Evolutionary conservation across 441 rosid species (phyloP).

Genomic region (Populus tomentosa): DNA sequence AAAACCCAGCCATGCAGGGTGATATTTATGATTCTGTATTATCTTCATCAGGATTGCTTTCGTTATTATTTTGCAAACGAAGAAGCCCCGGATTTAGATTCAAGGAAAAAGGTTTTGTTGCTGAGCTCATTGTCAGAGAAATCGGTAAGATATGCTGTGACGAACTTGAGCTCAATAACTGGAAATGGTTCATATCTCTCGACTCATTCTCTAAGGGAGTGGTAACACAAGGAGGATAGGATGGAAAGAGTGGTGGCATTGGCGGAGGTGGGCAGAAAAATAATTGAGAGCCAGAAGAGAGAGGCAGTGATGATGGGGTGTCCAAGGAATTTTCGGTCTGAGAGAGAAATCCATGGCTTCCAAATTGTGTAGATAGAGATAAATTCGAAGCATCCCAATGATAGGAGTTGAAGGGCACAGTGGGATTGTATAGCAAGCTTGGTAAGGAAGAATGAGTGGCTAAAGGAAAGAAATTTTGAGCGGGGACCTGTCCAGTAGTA

Average conservation of each 20-base stretch:
- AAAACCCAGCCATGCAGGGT: neutral
- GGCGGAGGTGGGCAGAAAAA: conserved; percentile 55
- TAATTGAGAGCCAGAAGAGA: conserved; percentile 41
- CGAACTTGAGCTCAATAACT: conserved; percentile 43
- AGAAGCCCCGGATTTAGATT: conserved; percentile 35
- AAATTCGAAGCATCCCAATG: conserved; percentile 66
- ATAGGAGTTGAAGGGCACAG: conserved; percentile 39
- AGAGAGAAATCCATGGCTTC: conserved; percentile 45
- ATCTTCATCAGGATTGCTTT: conserved; percentile 27
- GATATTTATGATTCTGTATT: conserved; percentile 18
- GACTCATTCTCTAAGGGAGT: conserved; percentile 31
- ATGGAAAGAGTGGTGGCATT: conserved; percentile 51
- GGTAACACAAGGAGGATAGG: conserved; percentile 44
- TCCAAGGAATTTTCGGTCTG: conserved; percentile 26
- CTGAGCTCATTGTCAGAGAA: conserved; percentile 32
- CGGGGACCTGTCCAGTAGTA: conserved; percentile 31
- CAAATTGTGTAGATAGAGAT: conserved; percentile 59
- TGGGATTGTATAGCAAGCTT: conserved; percentile 26
- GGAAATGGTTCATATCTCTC: conserved; percentile 47
- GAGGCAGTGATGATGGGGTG: conserved; percentile 27
- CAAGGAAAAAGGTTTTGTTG: conserved; percentile 43
- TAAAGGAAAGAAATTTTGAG: conserved; percentile 44
- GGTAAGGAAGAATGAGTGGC: conserved; percentile 37
- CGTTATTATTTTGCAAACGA: conserved; percentile 23
- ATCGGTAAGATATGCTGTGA: conserved; percentile 33